A percentile compares a stretch with the other conserved stretches of the same genome.
Evolutionary conservation across 2,329 filamentous ascomycete species (phyloP).

Genomic region (Talaromyces rugulosus): DNA sequence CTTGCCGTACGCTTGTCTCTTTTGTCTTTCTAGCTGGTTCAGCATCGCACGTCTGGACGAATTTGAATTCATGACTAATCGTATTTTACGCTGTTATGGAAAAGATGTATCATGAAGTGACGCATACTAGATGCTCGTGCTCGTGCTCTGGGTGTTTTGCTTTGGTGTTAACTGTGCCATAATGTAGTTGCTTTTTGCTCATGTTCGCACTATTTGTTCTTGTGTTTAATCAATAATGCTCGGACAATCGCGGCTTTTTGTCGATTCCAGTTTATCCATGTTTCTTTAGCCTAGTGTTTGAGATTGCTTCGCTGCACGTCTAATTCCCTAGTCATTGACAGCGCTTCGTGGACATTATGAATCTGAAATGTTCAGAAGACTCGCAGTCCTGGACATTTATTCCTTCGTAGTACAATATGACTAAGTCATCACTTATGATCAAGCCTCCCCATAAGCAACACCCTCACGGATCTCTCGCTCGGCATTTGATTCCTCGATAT

Average conservation of each 20-base stretch:
- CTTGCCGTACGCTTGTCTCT: background rate
- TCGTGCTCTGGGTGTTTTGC: constrained; percentile 1
- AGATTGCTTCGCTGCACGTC: background rate
- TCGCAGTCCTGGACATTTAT: background rate
- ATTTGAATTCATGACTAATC: background rate
- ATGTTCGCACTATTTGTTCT: background rate
- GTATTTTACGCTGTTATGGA: constrained; percentile 1
- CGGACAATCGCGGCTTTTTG: background rate
- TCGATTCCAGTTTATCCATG: background rate
- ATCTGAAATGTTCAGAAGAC: background rate
- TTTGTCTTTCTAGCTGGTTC: background rate
- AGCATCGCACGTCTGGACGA: background rate
- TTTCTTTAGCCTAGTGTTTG: background rate
- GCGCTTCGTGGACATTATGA: background rate
- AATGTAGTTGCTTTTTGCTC: background rate
- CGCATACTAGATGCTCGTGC: constrained; percentile 3
- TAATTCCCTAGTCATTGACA: background rate
- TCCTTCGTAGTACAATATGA: background rate
- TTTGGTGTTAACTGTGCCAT: background rate
- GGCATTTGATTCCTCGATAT: constrained; percentile 28
- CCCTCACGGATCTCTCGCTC: constrained; percentile 25
- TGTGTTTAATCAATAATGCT: background rate
- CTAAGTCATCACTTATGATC: background rate
- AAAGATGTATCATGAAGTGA: constrained; percentile 4
- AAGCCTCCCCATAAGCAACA: constrained; percentile 11